phyloP scores from a whole-genome alignment of 169 alveolate genomes.

The Plasmodium yoelii region DNA sequence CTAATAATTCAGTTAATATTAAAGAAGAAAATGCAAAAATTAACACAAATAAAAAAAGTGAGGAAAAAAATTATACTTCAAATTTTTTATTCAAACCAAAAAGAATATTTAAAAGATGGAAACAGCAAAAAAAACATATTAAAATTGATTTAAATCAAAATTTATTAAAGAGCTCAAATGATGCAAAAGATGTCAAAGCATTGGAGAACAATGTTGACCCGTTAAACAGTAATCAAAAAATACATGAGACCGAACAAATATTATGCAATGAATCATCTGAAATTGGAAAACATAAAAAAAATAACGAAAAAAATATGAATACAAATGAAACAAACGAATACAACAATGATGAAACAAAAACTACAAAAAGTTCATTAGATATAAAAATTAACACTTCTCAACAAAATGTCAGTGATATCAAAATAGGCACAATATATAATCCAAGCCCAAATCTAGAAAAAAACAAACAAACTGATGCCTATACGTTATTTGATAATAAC shows the following conservation, averaged over 20 bases:
- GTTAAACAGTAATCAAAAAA: background rate
- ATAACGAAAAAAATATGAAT: background rate
- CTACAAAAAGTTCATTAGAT: background rate
- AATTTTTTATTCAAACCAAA: constrained; percentile 53
- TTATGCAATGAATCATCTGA: background rate
- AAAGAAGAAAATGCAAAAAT: constrained; percentile 15
- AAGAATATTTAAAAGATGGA: constrained; percentile 45
- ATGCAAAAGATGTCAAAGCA: background rate
- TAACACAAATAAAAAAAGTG: constrained; percentile 27
- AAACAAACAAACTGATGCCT: no score
- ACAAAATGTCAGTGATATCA: no score
- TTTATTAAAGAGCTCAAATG: constrained; percentile 12
- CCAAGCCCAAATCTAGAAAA: no score
- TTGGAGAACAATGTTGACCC: constrained; percentile 20
- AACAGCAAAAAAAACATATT: constrained; percentile 50
- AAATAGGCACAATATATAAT: no score
- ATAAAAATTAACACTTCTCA: background rate
- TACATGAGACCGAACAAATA: constrained; percentile 1
- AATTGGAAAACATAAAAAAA: background rate
- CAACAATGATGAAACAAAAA: background rate
- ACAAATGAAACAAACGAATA: background rate
- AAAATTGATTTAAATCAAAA: constrained; percentile 31
- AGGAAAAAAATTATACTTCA: constrained; percentile 55
- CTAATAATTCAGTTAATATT: constrained; percentile 10
- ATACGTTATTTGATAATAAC: no score